Evolutionary conservation across 129 eudicot species (phyloP), one percentile per base, ranked within the genome.

Genomic region (Saussurea involucrata): DNA sequence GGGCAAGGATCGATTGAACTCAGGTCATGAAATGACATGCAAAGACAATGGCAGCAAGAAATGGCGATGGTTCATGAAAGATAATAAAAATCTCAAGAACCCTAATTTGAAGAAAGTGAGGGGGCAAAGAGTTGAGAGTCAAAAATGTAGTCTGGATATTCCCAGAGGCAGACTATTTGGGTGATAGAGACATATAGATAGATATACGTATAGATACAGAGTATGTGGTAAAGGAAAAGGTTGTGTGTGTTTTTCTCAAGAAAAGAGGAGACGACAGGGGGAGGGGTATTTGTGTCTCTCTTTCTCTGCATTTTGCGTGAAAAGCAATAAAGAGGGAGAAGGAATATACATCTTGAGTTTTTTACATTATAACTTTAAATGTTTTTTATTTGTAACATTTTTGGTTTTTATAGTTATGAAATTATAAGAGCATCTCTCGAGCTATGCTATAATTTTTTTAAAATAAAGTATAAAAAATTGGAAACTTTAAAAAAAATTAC

Each of bases 21-120:
- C 70, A 42, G 72, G 85, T 82, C 76, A 33, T 11, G 57, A 40
- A 81, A 69, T 22, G 80, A 76, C 82, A 88, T 80, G 86, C 89
- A 82, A 32, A 68, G 73, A 79, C 40, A 71, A 81, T 73, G 78
- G 32, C 68, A 55, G 8, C 5, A 65, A 57, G 63, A 77, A 60
- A 40, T 70, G 70, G 5, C 64, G 63, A 15, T 57, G 33, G 70
- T 37, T 78, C 71, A 40, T 60, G 46, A 37, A 37, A 37, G 8
- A 7, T 2, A 10, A 2, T 21, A 31, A 25, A 27, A 28, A 15
- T 24, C 20, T 25, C 24, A 61, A 66, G 24, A 80, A 73, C 70
- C 75, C 84, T 80, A 80, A 74, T 66, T 73, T 67, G 49, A 67
- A 80, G 80, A 66, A 66, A 68, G 27, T 17, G 24, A 63, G 27